A percentile compares a stretch with the other conserved stretches of the same genome.
These are phyloP conservation scores for Cunninghamia lanceolata DNA, from an alignment of 75 land plant species.

Conservation along the genomic window DNA sequence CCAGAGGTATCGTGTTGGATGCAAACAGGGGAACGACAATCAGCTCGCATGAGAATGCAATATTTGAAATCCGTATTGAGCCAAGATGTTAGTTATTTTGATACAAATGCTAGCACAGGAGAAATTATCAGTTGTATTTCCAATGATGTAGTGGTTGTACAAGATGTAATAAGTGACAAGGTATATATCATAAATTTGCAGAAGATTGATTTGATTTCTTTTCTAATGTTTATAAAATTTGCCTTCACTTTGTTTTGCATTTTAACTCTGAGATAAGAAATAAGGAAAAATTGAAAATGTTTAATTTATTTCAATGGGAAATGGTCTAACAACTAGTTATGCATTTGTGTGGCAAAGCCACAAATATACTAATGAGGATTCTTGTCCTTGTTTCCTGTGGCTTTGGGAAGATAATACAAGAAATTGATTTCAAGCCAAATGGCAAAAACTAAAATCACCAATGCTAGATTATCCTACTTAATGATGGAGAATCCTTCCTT, in stretches of 20 bases:
- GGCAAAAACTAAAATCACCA: neutral
- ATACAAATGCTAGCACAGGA: slow-evolving; percentile 48
- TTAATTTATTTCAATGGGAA: neutral
- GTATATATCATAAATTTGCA: slow-evolving; percentile 14
- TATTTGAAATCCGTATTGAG: slow-evolving; percentile 43
- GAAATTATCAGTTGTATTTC: slow-evolving; percentile 58
- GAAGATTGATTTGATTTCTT: neutral
- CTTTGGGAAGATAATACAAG: neutral
- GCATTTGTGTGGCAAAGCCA: neutral
- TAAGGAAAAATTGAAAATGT: neutral
- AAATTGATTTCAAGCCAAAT: neutral
- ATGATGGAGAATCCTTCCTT: neutral
- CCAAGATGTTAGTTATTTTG: slow-evolving; percentile 67
- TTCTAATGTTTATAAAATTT: neutral
- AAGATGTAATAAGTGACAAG: slow-evolving; percentile 80
- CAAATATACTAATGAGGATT: neutral
- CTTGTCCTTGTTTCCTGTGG: neutral
- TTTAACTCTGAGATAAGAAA: neutral
- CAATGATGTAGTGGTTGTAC: slow-evolving; percentile 53
- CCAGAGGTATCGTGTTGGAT: slow-evolving; percentile 64
- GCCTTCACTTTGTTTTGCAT: neutral
- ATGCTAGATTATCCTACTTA: neutral
- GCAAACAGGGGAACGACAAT: slow-evolving; percentile 58
- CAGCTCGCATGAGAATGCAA: slow-evolving; percentile 42
- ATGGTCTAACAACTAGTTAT: neutral